A percentile compares a stretch with the other conserved stretches of the same genome.
phyloP scores from a whole-genome alignment of 2,329 filamentous ascomycete genomes.

The Colletotrichum spaethianum region DNA sequence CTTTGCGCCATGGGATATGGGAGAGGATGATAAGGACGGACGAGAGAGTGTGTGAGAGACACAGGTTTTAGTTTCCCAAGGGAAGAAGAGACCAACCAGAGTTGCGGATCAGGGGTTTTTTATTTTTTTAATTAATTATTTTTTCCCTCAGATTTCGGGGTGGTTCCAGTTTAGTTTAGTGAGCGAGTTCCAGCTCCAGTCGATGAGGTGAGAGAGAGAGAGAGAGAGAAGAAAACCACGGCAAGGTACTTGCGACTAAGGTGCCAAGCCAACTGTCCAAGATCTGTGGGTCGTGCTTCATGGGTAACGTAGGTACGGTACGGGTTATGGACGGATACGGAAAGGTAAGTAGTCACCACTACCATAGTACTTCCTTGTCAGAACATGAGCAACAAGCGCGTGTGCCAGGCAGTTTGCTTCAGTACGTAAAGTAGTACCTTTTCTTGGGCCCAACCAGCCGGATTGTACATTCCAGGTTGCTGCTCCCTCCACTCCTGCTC shows the following conservation, averaged over 20 bases:
- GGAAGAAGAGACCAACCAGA: slow-evolving; percentile 45
- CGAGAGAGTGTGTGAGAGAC: slow-evolving; percentile 34
- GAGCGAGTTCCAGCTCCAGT: slow-evolving; percentile 14
- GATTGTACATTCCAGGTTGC: slow-evolving; percentile 19
- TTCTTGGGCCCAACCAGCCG: slow-evolving; percentile 25
- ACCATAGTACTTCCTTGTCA: background rate
- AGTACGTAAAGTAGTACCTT: background rate
- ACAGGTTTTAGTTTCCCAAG: slow-evolving; percentile 50
- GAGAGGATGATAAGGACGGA: slow-evolving; percentile 13
- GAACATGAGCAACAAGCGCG: background rate
- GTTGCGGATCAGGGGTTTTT: slow-evolving; percentile 24
- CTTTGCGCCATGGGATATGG: slow-evolving; percentile 20
- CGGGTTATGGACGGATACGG: background rate
- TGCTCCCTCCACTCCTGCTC: background rate
- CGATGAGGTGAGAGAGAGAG: background rate
- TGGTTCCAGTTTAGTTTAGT: slow-evolving; percentile 39
- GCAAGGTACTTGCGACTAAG: background rate
- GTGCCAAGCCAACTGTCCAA: background rate
- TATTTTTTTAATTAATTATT: background rate
- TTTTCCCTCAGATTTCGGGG: background rate
- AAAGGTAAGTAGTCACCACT: slow-evolving; percentile 10
- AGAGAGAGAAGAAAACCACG: background rate
- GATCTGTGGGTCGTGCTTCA: background rate
- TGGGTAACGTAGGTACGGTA: background rate
- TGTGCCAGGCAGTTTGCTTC: slow-evolving; percentile 2